phyloP scores from a whole-genome alignment of 768 basidiomycete genomes.

The Trametes gibbosa region DNA sequence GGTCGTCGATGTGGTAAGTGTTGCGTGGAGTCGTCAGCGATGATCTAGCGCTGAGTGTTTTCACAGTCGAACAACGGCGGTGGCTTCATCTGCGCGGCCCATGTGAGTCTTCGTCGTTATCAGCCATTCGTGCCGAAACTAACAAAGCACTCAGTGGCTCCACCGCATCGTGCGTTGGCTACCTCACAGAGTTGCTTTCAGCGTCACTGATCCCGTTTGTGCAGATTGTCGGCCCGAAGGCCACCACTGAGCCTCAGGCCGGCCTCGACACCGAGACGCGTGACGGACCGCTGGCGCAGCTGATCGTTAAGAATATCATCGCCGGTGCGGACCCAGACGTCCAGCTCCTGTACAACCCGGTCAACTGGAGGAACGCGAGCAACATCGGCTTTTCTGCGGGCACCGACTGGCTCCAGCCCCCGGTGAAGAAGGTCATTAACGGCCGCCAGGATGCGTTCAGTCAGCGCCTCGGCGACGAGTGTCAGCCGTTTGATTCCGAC shows the following conservation, averaged over 20 bases:
- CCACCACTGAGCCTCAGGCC: constrained; percentile 51
- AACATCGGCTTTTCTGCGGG: constrained; percentile 39
- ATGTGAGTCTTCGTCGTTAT: constrained; percentile 36
- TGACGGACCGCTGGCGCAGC: constrained; percentile 46
- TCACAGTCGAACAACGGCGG: constrained; percentile 34
- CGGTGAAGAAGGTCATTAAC: constrained; percentile 43
- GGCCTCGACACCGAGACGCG: constrained; percentile 51
- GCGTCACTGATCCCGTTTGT: not conserved
- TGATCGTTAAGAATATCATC: constrained; percentile 45
- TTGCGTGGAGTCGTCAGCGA: too few species aligned
- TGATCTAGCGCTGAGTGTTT: not conserved
- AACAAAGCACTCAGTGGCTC: constrained; percentile 30
- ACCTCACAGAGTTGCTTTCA: not conserved
- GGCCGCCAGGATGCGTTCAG: constrained; percentile 50
- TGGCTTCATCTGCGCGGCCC: constrained; percentile 55
- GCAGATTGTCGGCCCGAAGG: constrained; percentile 49
- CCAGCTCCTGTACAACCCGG: constrained; percentile 46
- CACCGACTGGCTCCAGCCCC: constrained; percentile 48
- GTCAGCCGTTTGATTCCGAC: constrained; percentile 33
- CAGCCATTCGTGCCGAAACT: not conserved
- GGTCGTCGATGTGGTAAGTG: constrained; percentile 51
- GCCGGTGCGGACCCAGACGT: constrained; percentile 43
- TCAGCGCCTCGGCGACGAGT: constrained; percentile 36
- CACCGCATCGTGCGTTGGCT: constrained; percentile 35
- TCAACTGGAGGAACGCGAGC: constrained; percentile 47